Evolutionary conservation across 1,284 basidiomycete species (phyloP).

Genomic region (Apiotrichum domesticum): DNA sequence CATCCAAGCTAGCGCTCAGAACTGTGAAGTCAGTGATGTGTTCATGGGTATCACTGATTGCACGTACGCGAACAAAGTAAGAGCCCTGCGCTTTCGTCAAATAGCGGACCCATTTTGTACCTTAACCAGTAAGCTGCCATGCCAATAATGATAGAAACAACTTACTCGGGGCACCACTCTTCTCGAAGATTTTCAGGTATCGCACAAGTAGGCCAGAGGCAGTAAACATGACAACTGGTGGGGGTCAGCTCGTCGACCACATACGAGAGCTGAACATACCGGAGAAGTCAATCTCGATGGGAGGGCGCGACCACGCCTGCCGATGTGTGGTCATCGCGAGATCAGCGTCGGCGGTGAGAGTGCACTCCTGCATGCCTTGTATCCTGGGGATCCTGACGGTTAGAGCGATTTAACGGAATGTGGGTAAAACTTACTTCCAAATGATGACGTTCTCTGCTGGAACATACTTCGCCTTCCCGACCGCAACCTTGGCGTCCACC

Average conservation of each 20-base stretch:
- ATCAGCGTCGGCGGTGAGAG: constrained; percentile 74
- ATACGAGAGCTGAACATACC: constrained; percentile 17
- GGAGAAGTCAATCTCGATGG: constrained; percentile 90
- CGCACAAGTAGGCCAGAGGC: constrained; percentile 90
- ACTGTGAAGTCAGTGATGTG: too few species aligned
- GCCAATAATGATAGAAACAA: too few species aligned
- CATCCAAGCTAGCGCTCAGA: too few species aligned
- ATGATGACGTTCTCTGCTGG: constrained; percentile 91
- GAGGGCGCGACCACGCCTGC: constrained; percentile 94
- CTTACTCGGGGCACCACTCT: constrained; percentile 54
- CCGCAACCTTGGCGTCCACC: constrained; percentile 82
- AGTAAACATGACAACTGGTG: constrained; percentile 88
- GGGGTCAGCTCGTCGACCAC: background rate
- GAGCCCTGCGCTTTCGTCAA: constrained; percentile 42
- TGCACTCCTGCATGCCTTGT: constrained; percentile 86
- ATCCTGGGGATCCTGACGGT: constrained; percentile 71
- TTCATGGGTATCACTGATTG: too few species aligned
- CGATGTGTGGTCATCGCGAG: constrained; percentile 79
- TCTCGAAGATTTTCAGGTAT: constrained; percentile 98
- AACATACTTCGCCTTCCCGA: constrained; percentile 95
- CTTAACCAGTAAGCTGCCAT: too few species aligned
- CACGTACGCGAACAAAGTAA: constrained; percentile 41
- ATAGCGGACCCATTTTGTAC: constrained; percentile 76
- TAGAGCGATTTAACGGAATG: background rate
- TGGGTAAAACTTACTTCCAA: constrained; percentile 72